Evolutionary conservation across 2,329 filamentous ascomycete genomes (phyloP).

Genomic region (Colletotrichum chlorophyti): DNA sequence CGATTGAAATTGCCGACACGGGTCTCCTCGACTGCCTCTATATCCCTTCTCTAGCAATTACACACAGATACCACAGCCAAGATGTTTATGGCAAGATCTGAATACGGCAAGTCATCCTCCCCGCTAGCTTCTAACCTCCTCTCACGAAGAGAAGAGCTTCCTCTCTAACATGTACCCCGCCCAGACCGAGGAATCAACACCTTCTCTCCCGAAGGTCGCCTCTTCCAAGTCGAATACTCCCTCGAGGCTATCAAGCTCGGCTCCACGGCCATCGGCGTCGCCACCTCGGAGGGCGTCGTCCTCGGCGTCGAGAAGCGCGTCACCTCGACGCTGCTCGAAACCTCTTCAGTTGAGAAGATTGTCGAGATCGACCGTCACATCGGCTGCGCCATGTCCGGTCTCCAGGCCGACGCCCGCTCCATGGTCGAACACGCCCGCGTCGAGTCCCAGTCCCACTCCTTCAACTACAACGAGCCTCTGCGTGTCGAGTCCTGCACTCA

Average conservation of each 20-base stretch:
- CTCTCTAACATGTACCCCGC: slow-evolving; percentile 35
- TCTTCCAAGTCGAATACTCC: slow-evolving; percentile 99
- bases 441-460: slow-evolving; percentile 94
- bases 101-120: slow-evolving; percentile 81
- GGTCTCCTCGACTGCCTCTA: not conserved
- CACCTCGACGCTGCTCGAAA: slow-evolving; percentile 95
- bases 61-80: slow-evolving; percentile 56
- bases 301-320: slow-evolving; percentile 99
- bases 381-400: slow-evolving; percentile 96
- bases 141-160: slow-evolving; percentile 36
- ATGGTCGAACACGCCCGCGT: slow-evolving; percentile 99
- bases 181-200: slow-evolving; percentile 56
- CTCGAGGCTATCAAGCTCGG: slow-evolving; percentile 99
- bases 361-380: slow-evolving; percentile 99
- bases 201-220: slow-evolving; percentile 98
- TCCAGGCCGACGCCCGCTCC: slow-evolving; percentile 96
- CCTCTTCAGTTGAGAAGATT: slow-evolving; percentile 98
- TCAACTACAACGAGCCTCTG: slow-evolving; percentile 96
- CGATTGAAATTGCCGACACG: slow-evolving; percentile 3
- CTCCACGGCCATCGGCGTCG: slow-evolving; percentile 96
- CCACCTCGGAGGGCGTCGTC: slow-evolving; percentile 93
- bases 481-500: slow-evolving; percentile 98
- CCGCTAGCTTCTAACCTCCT: slow-evolving; percentile 31
- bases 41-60: not conserved
- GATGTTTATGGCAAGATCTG: slow-evolving; percentile 99